phyloP scores from a whole-genome alignment of 2,329 filamentous ascomycete species.

The Zasmidium angulare region DNA sequence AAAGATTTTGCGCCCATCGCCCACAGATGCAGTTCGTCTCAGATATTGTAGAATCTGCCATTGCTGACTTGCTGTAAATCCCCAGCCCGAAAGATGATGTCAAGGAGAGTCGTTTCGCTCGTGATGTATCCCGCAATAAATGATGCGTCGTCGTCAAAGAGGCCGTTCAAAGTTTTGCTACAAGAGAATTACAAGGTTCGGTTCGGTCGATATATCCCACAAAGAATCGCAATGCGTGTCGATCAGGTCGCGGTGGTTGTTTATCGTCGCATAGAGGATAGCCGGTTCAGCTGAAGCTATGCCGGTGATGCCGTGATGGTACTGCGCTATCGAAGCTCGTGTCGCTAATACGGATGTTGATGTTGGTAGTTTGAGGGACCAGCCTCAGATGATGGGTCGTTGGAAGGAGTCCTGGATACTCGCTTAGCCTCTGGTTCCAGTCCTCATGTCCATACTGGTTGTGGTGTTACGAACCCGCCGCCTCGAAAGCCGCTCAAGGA shows the following conservation, averaged over 20 bases:
- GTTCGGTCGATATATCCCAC: too few species aligned
- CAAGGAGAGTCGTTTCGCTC: constrained; percentile 1
- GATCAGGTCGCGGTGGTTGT: too few species aligned
- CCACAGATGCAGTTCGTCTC: neutral
- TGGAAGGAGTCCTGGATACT: constrained; percentile 28
- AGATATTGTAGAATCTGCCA: neutral
- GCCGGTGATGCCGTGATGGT: neutral
- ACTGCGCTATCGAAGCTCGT: neutral
- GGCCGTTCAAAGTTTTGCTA: neutral
- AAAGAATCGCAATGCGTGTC: too few species aligned
- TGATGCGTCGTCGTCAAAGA: neutral
- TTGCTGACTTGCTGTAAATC: neutral
- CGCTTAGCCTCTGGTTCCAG: constrained; percentile 25
- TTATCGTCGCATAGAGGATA: neutral
- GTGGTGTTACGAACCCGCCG: constrained; percentile 38
- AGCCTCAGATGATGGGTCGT: constrained; percentile 19
- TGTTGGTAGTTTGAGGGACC: constrained; percentile 20
- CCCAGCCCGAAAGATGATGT: neutral
- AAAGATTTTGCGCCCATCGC: neutral
- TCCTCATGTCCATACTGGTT: constrained; percentile 35
- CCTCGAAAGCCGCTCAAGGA: constrained; percentile 29
- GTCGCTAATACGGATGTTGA: constrained; percentile 3
- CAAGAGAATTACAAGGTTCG: too few species aligned
- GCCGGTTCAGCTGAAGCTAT: neutral
- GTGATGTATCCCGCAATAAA: neutral